phyloP scores from a whole-genome alignment of 306 rosid species.

The Pyrus bretschneideri region DNA sequence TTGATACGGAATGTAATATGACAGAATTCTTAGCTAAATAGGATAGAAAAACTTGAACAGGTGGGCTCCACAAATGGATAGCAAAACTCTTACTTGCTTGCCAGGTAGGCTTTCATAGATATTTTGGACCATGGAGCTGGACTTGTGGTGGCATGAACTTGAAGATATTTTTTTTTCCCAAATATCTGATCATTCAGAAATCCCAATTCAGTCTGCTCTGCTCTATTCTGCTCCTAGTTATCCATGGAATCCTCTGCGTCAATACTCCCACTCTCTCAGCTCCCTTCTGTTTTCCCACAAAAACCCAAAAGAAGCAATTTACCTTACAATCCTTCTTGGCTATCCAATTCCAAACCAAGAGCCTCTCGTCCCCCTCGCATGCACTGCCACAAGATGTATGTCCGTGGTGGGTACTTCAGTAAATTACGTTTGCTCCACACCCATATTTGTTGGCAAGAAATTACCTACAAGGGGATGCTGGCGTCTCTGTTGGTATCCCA shows the following conservation, averaged over 20 bases:
- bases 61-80: background rate
- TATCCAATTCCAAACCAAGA: slow-evolving; percentile 38
- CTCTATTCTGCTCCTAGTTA: background rate
- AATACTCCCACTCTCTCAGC: slow-evolving; percentile 38
- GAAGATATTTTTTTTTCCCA: slow-evolving; percentile 29
- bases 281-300: slow-evolving; percentile 45
- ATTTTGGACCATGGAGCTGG: slow-evolving; percentile 11
- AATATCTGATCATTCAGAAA: background rate
- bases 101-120: slow-evolving; percentile 19
- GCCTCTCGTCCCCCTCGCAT: slow-evolving; percentile 36
- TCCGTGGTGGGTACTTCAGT: slow-evolving; percentile 58
- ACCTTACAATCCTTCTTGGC: slow-evolving; percentile 27
- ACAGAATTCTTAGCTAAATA: too few species aligned
- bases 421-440: slow-evolving; percentile 3
- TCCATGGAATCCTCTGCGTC: slow-evolving; percentile 59
- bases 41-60: background rate
- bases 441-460: background rate
- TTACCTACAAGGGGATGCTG: too few species aligned
- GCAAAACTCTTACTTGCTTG: background rate
- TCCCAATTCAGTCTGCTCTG: background rate
- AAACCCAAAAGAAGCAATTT: slow-evolving; percentile 27
- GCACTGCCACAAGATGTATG: slow-evolving; percentile 82
- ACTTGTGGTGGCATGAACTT: background rate
- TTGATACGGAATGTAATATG: too few species aligned
- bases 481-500: background rate